These are phyloP conservation scores for Colletotrichum horii DNA, from an alignment of 2,329 filamentous ascomycete species.

Conservation along the genomic window DNA sequence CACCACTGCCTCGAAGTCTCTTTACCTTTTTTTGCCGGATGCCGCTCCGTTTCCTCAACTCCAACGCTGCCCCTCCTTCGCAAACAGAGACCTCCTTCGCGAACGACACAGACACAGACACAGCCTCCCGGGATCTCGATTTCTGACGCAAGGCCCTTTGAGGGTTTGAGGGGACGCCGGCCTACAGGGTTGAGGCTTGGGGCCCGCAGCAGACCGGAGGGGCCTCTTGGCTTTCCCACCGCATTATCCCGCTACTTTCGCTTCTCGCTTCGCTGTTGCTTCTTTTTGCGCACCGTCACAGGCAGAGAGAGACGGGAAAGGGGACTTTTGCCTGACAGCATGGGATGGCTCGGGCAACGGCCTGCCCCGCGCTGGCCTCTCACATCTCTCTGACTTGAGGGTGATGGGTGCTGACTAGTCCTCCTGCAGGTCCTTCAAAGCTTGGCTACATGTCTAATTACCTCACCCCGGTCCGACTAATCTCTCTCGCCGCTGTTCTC, in stretches of 20 bases:
- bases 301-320: neutral
- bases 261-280: neutral
- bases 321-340: neutral
- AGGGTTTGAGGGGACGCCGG: neutral
- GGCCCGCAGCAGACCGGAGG: conserved; percentile 14
- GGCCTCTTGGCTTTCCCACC: neutral
- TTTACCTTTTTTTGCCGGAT: neutral
- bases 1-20: neutral
- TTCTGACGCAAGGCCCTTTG: conserved; percentile 1
- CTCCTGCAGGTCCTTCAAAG: neutral
- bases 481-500: neutral
- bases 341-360: conserved; percentile 4
- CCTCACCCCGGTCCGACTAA: neutral
- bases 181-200: neutral
- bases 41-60: neutral
- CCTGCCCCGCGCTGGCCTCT: neutral
- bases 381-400: neutral
- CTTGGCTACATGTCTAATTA: conserved; percentile 5
- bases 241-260: neutral
- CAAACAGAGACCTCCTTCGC: neutral
- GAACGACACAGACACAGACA: neutral
- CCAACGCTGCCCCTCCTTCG: neutral
- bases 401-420: conserved; percentile 10
- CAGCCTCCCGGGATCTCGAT: conserved; percentile 5
- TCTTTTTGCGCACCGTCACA: neutral